phyloP scores from a whole-genome alignment of 164 flowering plant genomes.

The Umbilicus rupestris region DNA sequence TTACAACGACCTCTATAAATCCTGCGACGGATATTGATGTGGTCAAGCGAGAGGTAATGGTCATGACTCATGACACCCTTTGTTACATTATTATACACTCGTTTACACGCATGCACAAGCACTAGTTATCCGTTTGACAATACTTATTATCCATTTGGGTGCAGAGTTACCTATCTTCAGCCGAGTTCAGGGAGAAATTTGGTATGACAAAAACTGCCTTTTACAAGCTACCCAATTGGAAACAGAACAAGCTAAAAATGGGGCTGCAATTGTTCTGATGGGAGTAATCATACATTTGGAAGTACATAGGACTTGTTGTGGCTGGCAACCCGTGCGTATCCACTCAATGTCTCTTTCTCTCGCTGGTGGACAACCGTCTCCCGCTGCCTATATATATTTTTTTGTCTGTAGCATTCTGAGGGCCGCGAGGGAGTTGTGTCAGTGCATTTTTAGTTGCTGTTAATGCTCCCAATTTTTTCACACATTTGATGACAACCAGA shows the following conservation, averaged over 20 bases:
- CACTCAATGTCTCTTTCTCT: background rate
- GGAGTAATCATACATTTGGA: conserved; percentile 16
- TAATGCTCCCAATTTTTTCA: conserved; percentile 56
- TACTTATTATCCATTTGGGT: conserved; percentile 11
- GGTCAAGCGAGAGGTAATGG: conserved; percentile 81
- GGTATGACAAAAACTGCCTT: conserved; percentile 81
- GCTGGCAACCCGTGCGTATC: background rate
- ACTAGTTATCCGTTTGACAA: no score
- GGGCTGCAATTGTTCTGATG: conserved; percentile 75
- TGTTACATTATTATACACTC: background rate
- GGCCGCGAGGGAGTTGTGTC: conserved; percentile 42
- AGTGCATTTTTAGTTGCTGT: conserved; percentile 75
- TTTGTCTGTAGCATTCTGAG: background rate
- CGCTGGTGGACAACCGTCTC: conserved; percentile 13
- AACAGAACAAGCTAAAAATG: conserved; percentile 94
- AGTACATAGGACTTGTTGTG: background rate
- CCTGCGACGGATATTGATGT: conserved; percentile 81
- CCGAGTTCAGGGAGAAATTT: conserved; percentile 83
- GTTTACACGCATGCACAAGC: no score
- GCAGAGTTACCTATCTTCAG: conserved; percentile 80
- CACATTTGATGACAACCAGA: conserved; percentile 5
- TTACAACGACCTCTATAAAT: conserved; percentile 47
- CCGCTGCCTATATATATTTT: background rate
- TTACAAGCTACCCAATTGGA: conserved; percentile 94
- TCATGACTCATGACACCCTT: background rate